Percentiles rank a stretch among this genome's conserved stretches.
These are phyloP conservation scores for Entonaema liquescens DNA, from an alignment of 495 filamentous ascomycete genomes.

Conservation along the genomic window DNA sequence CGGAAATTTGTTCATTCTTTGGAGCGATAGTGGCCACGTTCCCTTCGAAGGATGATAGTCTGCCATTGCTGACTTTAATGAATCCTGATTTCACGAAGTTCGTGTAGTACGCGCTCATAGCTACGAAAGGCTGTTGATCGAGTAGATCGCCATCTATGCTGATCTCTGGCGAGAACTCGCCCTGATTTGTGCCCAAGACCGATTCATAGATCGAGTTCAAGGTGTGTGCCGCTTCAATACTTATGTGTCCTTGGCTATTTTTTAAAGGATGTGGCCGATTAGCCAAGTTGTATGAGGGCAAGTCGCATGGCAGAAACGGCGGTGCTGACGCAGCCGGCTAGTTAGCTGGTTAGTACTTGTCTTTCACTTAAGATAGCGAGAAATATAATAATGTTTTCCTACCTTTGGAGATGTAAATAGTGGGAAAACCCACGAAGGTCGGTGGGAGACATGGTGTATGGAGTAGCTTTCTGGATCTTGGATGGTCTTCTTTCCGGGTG, in stretches of 20 bases:
- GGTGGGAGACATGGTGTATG: conserved; percentile 72
- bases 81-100: conserved; percentile 73
- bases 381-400: conserved; percentile 14
- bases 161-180: conserved; percentile 55
- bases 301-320: conserved; percentile 78
- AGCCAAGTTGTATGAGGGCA: conserved; percentile 74
- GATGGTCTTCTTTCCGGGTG: conserved; percentile 49
- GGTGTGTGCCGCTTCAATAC: conserved; percentile 59
- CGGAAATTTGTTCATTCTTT: conserved; percentile 51
- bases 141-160: conserved; percentile 41
- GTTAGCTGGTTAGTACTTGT: conserved; percentile 15
- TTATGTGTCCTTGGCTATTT: conserved; percentile 66
- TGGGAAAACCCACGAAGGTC: conserved; percentile 78
- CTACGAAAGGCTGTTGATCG: conserved; percentile 66
- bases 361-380: background rate
- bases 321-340: conserved; percentile 57
- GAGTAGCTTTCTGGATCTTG: conserved; percentile 52
- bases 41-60: conserved; percentile 44
- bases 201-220: conserved; percentile 63
- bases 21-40: conserved; percentile 50
- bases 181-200: conserved; percentile 71
- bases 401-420: conserved; percentile 64
- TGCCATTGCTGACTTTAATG: conserved; percentile 63
- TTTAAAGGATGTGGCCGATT: conserved; percentile 66
- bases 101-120: conserved; percentile 74